A percentile compares a stretch with the other conserved stretches of the same genome.
Conservation (phyloP, 345 rosid genomes). For the Pugionium cornutum region DNA sequence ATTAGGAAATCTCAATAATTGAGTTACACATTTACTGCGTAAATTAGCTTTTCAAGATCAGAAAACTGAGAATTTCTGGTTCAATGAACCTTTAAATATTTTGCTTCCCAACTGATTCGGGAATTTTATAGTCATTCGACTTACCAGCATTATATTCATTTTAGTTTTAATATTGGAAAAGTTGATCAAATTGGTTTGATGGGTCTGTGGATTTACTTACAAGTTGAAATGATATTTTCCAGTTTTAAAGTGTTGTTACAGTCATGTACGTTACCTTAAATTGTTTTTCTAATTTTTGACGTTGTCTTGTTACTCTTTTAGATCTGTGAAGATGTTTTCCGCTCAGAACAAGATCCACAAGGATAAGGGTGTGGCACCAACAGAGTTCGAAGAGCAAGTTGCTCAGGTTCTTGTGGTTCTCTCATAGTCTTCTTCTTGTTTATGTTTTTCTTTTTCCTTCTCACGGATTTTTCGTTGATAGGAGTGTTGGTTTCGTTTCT, state of each 20-base stretch:
- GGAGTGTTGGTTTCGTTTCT: background rate
- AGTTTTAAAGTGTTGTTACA: background rate
- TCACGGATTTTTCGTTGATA: background rate
- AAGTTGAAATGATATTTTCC: background rate
- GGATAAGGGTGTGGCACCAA: slow-evolving; percentile 81
- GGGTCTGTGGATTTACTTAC: background rate
- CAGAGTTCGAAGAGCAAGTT: slow-evolving; percentile 82
- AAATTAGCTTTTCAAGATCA: background rate
- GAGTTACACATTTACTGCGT: background rate
- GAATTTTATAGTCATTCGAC: no score
- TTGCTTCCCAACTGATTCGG: no score
- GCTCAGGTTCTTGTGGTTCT: slow-evolving; percentile 54
- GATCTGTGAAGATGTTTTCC: slow-evolving; percentile 70
- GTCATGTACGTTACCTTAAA: background rate
- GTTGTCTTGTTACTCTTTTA: slow-evolving; percentile 15
- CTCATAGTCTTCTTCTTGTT: background rate
- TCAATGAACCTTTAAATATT: no score
- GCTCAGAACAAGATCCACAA: slow-evolving; percentile 78
- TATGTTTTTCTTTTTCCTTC: background rate
- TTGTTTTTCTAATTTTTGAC: background rate
- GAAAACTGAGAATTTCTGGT: background rate
- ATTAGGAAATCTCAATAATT: background rate
- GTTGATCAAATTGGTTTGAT: no score
- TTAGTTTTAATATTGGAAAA: no score
- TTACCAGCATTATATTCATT: no score